Evolutionary conservation across 768 basidiomycete species (phyloP).

Genomic region (Suillus hirtellus): DNA sequence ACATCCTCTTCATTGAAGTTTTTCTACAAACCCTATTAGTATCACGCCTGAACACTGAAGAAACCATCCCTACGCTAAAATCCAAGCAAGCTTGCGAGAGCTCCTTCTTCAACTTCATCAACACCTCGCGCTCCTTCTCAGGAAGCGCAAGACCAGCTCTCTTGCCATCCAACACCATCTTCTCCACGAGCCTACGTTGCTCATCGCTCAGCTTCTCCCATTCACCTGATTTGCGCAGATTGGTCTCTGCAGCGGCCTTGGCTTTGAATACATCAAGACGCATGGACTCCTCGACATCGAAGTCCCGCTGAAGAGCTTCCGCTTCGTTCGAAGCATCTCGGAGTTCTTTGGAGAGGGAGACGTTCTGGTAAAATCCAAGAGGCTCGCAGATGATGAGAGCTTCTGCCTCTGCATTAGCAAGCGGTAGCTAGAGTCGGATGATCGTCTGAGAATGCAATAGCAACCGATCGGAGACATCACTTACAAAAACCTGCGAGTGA

Average conservation of each 20-base stretch:
- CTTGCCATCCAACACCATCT: slow-evolving; percentile 77
- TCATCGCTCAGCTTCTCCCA: slow-evolving; percentile 66
- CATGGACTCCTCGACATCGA: slow-evolving; percentile 76
- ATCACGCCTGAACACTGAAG: neutral
- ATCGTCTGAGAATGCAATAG: slow-evolving; percentile 22
- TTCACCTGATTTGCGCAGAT: slow-evolving; percentile 59
- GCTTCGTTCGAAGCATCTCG: slow-evolving; percentile 79
- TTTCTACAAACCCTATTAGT: slow-evolving; percentile 47
- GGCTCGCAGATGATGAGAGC: slow-evolving; percentile 56
- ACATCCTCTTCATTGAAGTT: slow-evolving; percentile 91
- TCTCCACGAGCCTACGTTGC: slow-evolving; percentile 76
- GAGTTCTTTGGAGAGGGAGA: slow-evolving; percentile 71
- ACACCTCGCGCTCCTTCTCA: slow-evolving; percentile 54
- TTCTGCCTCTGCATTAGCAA: slow-evolving; percentile 61
- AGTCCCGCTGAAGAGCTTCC: slow-evolving; percentile 70
- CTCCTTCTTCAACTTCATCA: slow-evolving; percentile 71
- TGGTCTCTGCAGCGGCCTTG: slow-evolving; percentile 67
- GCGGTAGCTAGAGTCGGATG: slow-evolving; percentile 43
- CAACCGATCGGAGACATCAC: slow-evolving; percentile 31
- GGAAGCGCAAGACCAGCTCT: slow-evolving; percentile 77
- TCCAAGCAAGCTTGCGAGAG: slow-evolving; percentile 75
- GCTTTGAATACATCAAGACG: slow-evolving; percentile 78
- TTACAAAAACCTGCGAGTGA: slow-evolving; percentile 65
- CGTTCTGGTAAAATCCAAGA: slow-evolving; percentile 79
- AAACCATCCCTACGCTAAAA: slow-evolving; percentile 59